phyloP scores from a whole-genome alignment of 495 filamentous ascomycete species.

The Penicillium crystallinum region DNA sequence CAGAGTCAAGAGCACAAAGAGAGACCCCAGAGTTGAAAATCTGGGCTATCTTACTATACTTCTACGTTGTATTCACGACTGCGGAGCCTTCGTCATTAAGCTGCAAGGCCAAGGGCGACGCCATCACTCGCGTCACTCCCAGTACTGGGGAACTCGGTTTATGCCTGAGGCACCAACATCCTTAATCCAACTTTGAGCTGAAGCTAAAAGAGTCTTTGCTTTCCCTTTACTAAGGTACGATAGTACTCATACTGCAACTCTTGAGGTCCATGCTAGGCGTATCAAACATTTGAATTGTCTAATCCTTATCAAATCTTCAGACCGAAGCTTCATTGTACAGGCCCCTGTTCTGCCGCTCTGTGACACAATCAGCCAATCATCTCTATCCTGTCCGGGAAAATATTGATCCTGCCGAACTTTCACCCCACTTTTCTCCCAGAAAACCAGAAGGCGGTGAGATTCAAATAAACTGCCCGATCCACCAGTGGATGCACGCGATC shows the following conservation, averaged over 20 bases:
- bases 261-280: conserved; percentile 3
- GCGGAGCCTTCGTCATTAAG: conserved; percentile 12
- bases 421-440: not conserved
- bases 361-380: not conserved
- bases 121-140: conserved; percentile 5
- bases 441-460: not conserved
- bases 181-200: not conserved
- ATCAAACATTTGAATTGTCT: conserved; percentile 8
- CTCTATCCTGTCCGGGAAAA: not conserved
- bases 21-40: not conserved
- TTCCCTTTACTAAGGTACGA: conserved; percentile 5
- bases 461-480: not conserved
- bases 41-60: conserved; percentile 10
- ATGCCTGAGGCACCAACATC: conserved; percentile 13
- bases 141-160: conserved; percentile 4
- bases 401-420: not conserved
- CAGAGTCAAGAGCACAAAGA: conserved; percentile 13
- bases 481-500: conserved; percentile 1
- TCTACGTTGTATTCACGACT: conserved; percentile 14
- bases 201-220: not conserved
- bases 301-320: conserved; percentile 10
- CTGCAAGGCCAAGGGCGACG: conserved; percentile 10
- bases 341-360: conserved; percentile 3
- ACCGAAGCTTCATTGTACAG: conserved; percentile 1
- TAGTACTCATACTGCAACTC: conserved; percentile 9